phyloP scores from a whole-genome alignment of 2,329 filamentous ascomycete species.

The Colletotrichum orchidophilum region DNA sequence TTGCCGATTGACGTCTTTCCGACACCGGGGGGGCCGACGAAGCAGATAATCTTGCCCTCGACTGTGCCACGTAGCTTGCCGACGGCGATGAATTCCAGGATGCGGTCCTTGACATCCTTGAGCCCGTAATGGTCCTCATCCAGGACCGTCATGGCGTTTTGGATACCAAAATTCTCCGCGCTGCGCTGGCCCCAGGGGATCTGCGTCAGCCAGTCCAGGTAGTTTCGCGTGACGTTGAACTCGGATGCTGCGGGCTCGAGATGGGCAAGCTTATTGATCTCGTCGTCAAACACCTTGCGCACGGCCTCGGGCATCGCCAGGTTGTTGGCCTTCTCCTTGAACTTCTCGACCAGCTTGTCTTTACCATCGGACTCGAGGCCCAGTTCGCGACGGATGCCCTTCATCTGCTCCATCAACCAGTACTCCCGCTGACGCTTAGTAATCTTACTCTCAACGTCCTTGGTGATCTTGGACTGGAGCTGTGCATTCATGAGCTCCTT shows the following conservation, averaged over 20 bases:
- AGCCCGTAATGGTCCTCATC: conserved; percentile 97
- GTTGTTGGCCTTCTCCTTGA: conserved; percentile 93
- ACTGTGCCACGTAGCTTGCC: conserved; percentile 97
- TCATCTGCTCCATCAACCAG: conserved; percentile 99
- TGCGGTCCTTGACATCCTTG: conserved; percentile 98
- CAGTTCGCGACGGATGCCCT: conserved; percentile 93
- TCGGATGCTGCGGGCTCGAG: conserved; percentile 96
- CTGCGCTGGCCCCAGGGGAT: conserved; percentile 97
- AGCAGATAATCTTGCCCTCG: conserved; percentile 97
- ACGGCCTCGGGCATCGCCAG: conserved; percentile 97
- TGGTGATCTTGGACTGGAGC: conserved; percentile 95
- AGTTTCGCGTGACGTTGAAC: conserved; percentile 98
- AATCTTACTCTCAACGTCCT: conserved; percentile 97
- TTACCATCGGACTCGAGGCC: conserved; percentile 98
- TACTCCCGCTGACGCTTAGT: conserved; percentile 97
- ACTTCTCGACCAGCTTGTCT: conserved; percentile 96
- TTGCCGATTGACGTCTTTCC: conserved; percentile 99
- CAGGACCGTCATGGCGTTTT: conserved; percentile 87
- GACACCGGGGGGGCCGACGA: conserved; percentile 96
- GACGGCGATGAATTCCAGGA: conserved; percentile 97
- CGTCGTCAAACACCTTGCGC: conserved; percentile 97
- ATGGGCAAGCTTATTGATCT: conserved; percentile 95
- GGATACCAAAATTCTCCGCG: conserved; percentile 95
- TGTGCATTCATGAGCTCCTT: conserved; percentile 99
- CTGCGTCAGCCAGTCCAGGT: conserved; percentile 97